A percentile compares a stretch with the other conserved stretches of the same genome.
phyloP scores from a whole-genome alignment of 768 basidiomycete genomes.

The Tephrocybe sp. region DNA sequence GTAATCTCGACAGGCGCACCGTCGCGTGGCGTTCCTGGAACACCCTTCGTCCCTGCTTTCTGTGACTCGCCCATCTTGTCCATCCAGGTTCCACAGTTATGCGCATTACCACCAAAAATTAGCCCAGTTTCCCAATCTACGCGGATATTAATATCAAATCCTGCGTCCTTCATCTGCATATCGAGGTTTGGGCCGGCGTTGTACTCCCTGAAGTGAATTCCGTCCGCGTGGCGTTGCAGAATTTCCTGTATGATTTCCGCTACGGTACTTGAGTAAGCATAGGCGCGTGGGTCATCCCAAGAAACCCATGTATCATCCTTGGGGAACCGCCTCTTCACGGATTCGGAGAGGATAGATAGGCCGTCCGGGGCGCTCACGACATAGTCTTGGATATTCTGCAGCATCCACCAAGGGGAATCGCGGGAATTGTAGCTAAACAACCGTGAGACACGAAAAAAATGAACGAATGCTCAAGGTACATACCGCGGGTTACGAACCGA shows the following conservation, averaged over 20 bases:
- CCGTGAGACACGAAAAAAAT: not conserved
- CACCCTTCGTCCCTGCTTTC: slow-evolving; percentile 90
- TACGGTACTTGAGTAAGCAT: slow-evolving; percentile 75
- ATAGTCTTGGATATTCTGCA: slow-evolving; percentile 98
- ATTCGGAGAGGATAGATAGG: slow-evolving; percentile 72
- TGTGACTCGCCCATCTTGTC: slow-evolving; percentile 97
- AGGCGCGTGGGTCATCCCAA: slow-evolving; percentile 87
- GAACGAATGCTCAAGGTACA: slow-evolving; percentile 15
- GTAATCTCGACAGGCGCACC: slow-evolving; percentile 96
- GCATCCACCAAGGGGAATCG: slow-evolving; percentile 99
- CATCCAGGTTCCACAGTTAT: slow-evolving; percentile 97
- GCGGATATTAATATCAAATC: slow-evolving; percentile 89
- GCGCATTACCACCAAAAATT: slow-evolving; percentile 80
- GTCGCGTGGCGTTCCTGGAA: slow-evolving; percentile 95
- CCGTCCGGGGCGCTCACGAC: slow-evolving; percentile 83
- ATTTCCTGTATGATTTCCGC: slow-evolving; percentile 98
- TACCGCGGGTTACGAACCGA: slow-evolving; percentile 83
- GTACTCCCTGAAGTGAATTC: slow-evolving; percentile 93
- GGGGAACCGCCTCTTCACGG: slow-evolving; percentile 92
- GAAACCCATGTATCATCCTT: slow-evolving; percentile 90
- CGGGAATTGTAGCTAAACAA: slow-evolving; percentile 83
- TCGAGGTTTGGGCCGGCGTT: slow-evolving; percentile 98
- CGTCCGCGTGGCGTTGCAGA: slow-evolving; percentile 88
- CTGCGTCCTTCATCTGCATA: slow-evolving; percentile 91
- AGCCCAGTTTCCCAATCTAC: slow-evolving; percentile 98